Base-by-base conservation (phyloP, 306 rosid genomes). In the Castanea sativa region DNA sequence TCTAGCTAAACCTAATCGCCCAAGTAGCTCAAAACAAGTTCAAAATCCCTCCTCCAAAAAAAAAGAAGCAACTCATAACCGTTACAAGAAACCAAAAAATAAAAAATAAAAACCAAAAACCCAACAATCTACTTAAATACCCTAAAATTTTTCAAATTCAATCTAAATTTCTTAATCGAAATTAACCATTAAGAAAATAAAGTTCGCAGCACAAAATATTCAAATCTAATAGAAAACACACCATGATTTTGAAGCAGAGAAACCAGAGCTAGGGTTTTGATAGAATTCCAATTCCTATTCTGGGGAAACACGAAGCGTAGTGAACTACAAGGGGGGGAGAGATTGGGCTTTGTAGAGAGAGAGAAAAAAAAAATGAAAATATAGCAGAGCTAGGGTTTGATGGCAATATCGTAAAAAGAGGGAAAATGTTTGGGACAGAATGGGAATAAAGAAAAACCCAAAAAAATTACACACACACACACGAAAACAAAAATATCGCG, bases 231-330 rank as follows among this genome's bases (percentile, higher is more conserved):
- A 18, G 63, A 52, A 81, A 73, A 83, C 73, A 74, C 81, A 69
- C 77, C 80, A 69, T 70, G 78, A 83, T 75, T 85, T 30, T 49
- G 53, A 49, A 74, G 52, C 83, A 75, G 88, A 88, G 82, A 85
- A 85, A 88, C 88, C 87, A 57, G 71, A 86, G 73, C 89, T 94
- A 91, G 94, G 97, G 97, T 91, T 91, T 87, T 60, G 78, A 70
- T 33, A n/a, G 81, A 87, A 87, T 82, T 83, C 67, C 38, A 68
- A 76, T 83, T 77, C 77, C 82, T 72, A 67, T 72, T 51, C 83
- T 80, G 77, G 61, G 64, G 45, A 8, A 41, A 74, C 76, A 35
- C 56, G 79, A 76, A 76, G 55, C 32, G 67, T 49, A 49, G 53
- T 25, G 67, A 81, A 79, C 84, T 49, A 74, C 27, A 78, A 79